phyloP scores from a whole-genome alignment of 2,329 filamentous ascomycete species.

The Penicillium vulpinum region DNA sequence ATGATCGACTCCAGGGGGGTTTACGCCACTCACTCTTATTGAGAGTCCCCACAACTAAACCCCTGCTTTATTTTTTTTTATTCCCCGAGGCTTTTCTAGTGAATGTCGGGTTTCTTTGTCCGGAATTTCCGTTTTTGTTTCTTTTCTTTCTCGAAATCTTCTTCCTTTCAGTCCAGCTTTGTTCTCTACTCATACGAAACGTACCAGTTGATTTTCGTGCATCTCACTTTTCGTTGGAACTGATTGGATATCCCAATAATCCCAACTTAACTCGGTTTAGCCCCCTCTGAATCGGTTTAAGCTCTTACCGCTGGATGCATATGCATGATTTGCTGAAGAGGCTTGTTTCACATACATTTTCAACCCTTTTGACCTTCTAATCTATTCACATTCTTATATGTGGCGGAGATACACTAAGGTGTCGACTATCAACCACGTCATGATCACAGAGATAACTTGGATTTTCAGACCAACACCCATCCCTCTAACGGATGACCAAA shows the following conservation, averaged over 20 bases:
- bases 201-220: neutral
- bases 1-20: slow-evolving; percentile 9
- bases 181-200: neutral
- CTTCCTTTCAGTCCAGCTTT: neutral
- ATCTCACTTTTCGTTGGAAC: neutral
- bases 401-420: neutral
- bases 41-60: neutral
- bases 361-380: neutral
- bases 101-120: neutral
- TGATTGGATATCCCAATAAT: neutral
- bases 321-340: neutral
- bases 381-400: neutral
- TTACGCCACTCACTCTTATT: neutral
- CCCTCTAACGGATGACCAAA: slow-evolving; percentile 34
- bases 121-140: neutral
- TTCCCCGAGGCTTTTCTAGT: neutral
- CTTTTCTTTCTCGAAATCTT: neutral
- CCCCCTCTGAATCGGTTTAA: neutral
- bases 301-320: neutral
- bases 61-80: neutral
- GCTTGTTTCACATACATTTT: neutral
- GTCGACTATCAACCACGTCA: slow-evolving; percentile 19
- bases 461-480: slow-evolving; percentile 8
- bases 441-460: slow-evolving; percentile 8
- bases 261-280: neutral